Evolutionary conservation across 73 alveolate genomes (phyloP), one percentile per base, ranked within the genome.

Genomic region (Symbiodinium pilosum): DNA sequence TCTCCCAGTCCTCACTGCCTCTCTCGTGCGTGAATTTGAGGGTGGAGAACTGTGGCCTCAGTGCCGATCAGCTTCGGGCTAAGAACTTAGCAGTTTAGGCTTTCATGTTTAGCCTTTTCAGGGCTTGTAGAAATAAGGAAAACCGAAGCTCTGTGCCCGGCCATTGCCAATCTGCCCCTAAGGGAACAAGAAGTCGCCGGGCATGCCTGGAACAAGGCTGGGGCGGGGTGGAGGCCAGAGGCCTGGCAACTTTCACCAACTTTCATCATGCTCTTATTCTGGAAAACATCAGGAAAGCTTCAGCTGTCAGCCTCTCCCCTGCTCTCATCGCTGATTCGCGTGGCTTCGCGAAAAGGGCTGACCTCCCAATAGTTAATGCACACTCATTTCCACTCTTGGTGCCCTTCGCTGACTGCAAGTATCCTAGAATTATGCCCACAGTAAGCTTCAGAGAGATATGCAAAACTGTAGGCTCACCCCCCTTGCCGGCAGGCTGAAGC

Each of bases 141-240:
- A n/a, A n/a, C n/a, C n/a, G 14, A 47, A 32, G 36, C 91, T 85
- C 47, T 30, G 77, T 73, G 26, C 51, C 28, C 41, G 24, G 30
- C 94, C 94, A 87, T 4, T 51, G 69, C 94, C 94, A 87, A 38
- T 87, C 94, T 36, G 85, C 94, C 26, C 94, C 94, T 81, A 87
- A 52, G 38, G 94, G 43, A 75, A 87, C 94, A 28, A 54, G 94
- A 54, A 87, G 94, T 21, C 85, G 94, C 41, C 94, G 64, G 51
- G 51, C 43, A 34, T 34, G 77, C 77, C 77, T 64, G 77, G 14
- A 64, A 64, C n/a, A 36, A 64, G 77, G 7, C 59, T 47, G 59
- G 21, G 21, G 14, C 21, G 59, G 59, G 59, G 21, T 47, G 59
- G 21, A 47, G 59, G 59, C n/a, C n/a, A n/a, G n/a, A n/a, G n/a